phyloP scores from a whole-genome alignment of 306 rosid species.

The Cicer cuneatum region DNA sequence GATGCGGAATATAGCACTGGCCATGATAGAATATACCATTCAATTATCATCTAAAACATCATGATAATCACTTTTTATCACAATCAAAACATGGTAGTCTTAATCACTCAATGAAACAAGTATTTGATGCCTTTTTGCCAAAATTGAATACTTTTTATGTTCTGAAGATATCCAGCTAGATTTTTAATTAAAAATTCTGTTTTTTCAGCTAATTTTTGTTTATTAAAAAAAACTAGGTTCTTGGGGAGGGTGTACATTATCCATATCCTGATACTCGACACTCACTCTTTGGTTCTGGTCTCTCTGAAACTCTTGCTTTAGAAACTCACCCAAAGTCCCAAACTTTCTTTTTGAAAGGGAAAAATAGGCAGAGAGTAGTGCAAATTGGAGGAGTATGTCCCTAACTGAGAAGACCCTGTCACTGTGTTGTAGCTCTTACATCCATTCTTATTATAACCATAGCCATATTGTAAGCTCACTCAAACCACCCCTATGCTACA shows the following conservation, averaged over 20 bases:
- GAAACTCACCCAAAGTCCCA: too few species aligned
- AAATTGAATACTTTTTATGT: too few species aligned
- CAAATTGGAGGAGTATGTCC: conserved; percentile 46
- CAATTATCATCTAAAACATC: neutral
- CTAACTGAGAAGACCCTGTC: conserved; percentile 9
- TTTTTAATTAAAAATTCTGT: too few species aligned
- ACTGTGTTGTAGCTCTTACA: conserved; percentile 19
- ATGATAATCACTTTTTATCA: too few species aligned
- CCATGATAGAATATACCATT: too few species aligned
- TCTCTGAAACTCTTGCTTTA: neutral
- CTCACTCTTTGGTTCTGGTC: neutral
- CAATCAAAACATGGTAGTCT: neutral
- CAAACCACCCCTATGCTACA: neutral
- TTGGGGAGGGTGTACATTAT: conserved; percentile 6
- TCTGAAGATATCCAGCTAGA: too few species aligned
- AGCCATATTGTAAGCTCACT: conserved; percentile 22
- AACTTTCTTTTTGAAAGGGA: neutral
- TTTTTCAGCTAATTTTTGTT: neutral
- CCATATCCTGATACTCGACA: conserved; percentile 1
- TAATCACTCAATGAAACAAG: neutral
- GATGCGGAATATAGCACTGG: too few species aligned
- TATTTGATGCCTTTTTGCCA: too few species aligned
- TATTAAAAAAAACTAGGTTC: neutral
- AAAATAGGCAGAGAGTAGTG: neutral
- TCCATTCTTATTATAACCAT: neutral